Evolutionary conservation across 2,329 filamentous ascomycete genomes (phyloP), one percentile per base, ranked within the genome.

Genomic region (Verticillium klebahnii): DNA sequence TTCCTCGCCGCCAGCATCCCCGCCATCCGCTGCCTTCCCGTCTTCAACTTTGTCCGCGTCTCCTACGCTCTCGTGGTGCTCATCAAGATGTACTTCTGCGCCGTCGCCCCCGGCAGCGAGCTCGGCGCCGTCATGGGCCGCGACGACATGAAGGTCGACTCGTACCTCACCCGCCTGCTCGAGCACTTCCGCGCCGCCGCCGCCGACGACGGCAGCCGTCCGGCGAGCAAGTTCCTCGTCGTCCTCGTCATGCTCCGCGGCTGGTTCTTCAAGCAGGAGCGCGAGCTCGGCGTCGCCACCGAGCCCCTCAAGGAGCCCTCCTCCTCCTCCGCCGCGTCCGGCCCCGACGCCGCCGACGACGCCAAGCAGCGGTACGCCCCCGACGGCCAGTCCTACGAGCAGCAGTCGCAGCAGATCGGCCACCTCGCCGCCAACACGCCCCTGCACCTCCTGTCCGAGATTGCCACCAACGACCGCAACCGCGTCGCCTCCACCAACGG

Each of bases 11-110:
- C 92, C 73, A 84, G 88, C 57, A 73, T 85, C 15, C 72, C 77
- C 4, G 80, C 78, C 50, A 78, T 91, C 50, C 85, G 87, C 60
- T 88, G 82, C 61, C 72, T 92, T 11, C 89, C 90, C 19, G 88
- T 90, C 2, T 88, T 90, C 69, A 86, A 85, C 71, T 87, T 90
- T 68, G 89, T 91, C 17, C 85, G 90, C 32, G 85, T 91, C 19
- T 85, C 89, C 12, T 92, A 91, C 69, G 87, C 86, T 6, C 82
- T 88, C 2, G 87, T 92, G 23, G 85, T 90, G 36, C 78, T 92
- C 40, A 89, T 91, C 71, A 92, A 92, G 73, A 83, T 93, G 64
- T 89, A 89, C 73, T 88, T 90, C 58, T 85, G 87, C 9, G 86
- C 88, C 3, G 84, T 84, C 1, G 82, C 83, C 15, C 83, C 87